Conservation (phyloP, 2,329 filamentous ascomycete genomes). For the Bipolaris gigantea region DNA sequence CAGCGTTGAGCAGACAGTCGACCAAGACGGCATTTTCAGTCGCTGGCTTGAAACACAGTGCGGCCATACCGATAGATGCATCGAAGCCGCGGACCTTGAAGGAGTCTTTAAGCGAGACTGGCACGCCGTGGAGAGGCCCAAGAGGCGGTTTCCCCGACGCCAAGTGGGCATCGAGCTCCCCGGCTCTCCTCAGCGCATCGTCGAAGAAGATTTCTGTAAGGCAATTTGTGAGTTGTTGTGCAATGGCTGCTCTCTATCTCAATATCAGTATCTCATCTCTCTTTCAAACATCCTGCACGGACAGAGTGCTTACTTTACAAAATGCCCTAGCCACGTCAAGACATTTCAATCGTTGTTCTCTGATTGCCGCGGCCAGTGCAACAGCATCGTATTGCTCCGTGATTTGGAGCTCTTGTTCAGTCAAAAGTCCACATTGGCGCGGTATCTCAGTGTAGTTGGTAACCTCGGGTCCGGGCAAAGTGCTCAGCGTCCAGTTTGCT, state of each 20-base stretch:
- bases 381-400: slow-evolving; percentile 58
- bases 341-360: slow-evolving; percentile 39
- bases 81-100: slow-evolving; percentile 54
- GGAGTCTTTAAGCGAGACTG: slow-evolving; percentile 54
- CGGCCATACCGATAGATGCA: slow-evolving; percentile 47
- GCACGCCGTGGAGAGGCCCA: slow-evolving; percentile 52
- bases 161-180: slow-evolving; percentile 47
- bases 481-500: slow-evolving; percentile 47
- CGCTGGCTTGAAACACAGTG: slow-evolving; percentile 49
- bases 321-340: slow-evolving; percentile 48
- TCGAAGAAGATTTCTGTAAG: slow-evolving; percentile 47
- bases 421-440: slow-evolving; percentile 56
- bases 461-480: slow-evolving; percentile 22
- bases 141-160: slow-evolving; percentile 44
- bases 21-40: slow-evolving; percentile 47
- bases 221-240: slow-evolving; percentile 51
- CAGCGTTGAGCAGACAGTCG: slow-evolving; percentile 48
- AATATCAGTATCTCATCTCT: neutral
- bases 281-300: neutral
- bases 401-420: slow-evolving; percentile 55
- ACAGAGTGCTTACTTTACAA: slow-evolving; percentile 41
- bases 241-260: slow-evolving; percentile 49
- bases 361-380: slow-evolving; percentile 42
- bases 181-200: slow-evolving; percentile 40
- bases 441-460: slow-evolving; percentile 52